Conservation (phyloP, 2,329 filamentous ascomycete genomes). For the Cytospora piceae region DNA sequence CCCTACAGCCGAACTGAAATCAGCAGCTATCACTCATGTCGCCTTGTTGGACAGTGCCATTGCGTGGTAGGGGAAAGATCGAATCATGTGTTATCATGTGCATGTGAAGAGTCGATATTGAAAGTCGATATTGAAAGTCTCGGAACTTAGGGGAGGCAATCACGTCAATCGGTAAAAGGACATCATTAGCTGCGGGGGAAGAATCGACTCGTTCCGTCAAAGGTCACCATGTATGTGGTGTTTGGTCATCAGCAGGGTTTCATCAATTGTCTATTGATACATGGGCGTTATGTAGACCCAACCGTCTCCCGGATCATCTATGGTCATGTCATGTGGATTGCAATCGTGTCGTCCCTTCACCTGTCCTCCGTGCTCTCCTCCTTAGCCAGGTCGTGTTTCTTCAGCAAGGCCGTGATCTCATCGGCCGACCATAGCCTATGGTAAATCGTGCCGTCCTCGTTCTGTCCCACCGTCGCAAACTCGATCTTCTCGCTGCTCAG, state of each 20-base stretch:
- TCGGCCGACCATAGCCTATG: conserved; percentile 97
- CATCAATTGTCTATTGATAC: conserved; percentile 37
- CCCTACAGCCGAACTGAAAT: conserved; percentile 20
- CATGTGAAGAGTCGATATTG: background rate
- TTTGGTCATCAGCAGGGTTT: conserved; percentile 19
- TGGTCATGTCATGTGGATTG: conserved; percentile 12
- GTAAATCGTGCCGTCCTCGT: conserved; percentile 94
- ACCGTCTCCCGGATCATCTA: conserved; percentile 22
- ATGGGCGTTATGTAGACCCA: conserved; percentile 32
- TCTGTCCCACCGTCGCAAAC: conserved; percentile 97
- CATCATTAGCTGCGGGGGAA: background rate
- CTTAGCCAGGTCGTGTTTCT: conserved; percentile 95
- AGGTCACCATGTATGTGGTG: background rate
- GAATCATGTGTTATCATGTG: background rate
- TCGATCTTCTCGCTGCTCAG: conserved; percentile 99
- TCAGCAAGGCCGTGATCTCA: conserved; percentile 90
- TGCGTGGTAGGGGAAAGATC: background rate
- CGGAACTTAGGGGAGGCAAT: background rate
- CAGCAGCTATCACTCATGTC: background rate
- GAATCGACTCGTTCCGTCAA: background rate
- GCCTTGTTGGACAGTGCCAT: background rate
- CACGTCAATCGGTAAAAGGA: background rate
- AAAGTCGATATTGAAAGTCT: background rate
- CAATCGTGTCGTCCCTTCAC: conserved; percentile 39
- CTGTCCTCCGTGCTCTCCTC: conserved; percentile 73